Evolutionary conservation across 31 red algal species (phyloP).

Genomic region (Bonnemaisonia californica): DNA sequence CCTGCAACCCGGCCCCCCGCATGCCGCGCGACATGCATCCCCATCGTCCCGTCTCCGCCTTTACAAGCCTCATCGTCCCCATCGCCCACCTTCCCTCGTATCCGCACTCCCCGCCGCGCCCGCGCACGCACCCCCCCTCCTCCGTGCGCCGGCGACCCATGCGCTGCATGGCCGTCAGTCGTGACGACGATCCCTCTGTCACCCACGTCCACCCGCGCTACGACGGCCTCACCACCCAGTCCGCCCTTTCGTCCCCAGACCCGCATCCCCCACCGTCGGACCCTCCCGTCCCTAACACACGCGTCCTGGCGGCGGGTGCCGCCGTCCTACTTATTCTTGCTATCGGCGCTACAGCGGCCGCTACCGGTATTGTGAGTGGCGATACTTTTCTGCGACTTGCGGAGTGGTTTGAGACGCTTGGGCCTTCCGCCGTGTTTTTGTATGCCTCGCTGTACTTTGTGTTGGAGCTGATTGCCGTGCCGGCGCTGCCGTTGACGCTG

Average conservation of each 20-base stretch:
- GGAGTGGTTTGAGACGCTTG: constrained; percentile 76
- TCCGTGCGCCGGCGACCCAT: background rate
- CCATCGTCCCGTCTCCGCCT: background rate
- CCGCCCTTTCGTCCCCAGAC: background rate
- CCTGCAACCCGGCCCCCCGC: no score
- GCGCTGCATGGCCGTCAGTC: background rate
- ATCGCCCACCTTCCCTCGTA: background rate
- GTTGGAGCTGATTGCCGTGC: constrained; percentile 92
- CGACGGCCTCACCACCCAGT: background rate
- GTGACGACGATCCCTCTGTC: background rate
- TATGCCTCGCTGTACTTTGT: constrained; percentile 86
- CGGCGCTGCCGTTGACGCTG: constrained; percentile 91
- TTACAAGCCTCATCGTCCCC: background rate
- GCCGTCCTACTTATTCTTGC: constrained; percentile 25
- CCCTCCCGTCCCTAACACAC: background rate
- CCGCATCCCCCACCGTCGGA: constrained; percentile 10
- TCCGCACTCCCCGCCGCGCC: background rate
- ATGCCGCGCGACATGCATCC: background rate
- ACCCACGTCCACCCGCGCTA: background rate
- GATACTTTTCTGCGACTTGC: constrained; percentile 49
- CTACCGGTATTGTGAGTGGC: constrained; percentile 32
- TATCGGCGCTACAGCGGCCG: constrained; percentile 44
- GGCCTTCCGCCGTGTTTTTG: constrained; percentile 67
- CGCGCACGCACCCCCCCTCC: background rate
- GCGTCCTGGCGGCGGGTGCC: constrained; percentile 25